Evolutionary conservation across 2,329 filamentous ascomycete species (phyloP).

Genomic region (Neonectria sp.): DNA sequence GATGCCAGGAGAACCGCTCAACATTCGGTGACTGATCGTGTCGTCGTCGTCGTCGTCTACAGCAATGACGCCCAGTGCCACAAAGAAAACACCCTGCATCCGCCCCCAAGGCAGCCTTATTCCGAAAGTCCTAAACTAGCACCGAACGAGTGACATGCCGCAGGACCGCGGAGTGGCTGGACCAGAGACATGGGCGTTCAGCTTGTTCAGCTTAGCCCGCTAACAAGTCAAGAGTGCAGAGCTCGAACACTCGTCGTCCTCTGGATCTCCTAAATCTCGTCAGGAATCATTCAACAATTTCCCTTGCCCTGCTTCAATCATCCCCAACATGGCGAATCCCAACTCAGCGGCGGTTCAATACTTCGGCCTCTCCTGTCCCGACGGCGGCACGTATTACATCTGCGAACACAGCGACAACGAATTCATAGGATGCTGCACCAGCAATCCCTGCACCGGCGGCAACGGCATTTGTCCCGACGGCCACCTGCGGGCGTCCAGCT

Average conservation of each 20-base stretch:
- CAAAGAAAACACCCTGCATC: too few relatives aligned
- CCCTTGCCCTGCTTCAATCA: neutral
- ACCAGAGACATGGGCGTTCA: conserved; percentile 17
- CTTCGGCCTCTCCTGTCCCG: conserved; percentile 52
- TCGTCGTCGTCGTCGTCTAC: too few relatives aligned
- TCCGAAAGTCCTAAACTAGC: neutral
- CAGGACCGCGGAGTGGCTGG: neutral
- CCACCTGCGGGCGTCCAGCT: conserved; percentile 49
- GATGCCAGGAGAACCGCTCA: too few relatives aligned
- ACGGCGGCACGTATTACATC: conserved; percentile 56
- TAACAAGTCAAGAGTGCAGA: neutral
- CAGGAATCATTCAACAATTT: neutral
- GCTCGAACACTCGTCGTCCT: neutral
- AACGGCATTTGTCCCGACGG: conserved; percentile 52
- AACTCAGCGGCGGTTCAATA: conserved; percentile 11
- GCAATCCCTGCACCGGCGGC: conserved; percentile 51
- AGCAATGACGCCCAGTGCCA: too few relatives aligned
- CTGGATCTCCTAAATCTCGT: neutral
- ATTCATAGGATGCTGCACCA: conserved; percentile 60
- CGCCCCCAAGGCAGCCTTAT: neutral
- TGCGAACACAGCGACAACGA: conserved; percentile 50
- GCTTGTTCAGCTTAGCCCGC: conserved; percentile 2
- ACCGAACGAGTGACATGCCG: neutral
- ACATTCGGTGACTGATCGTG: too few relatives aligned
- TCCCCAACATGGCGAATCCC: conserved; percentile 34